Base-by-base conservation (phyloP, 352 stramenopile genomes). In the Pythium apleroticum region DNA sequence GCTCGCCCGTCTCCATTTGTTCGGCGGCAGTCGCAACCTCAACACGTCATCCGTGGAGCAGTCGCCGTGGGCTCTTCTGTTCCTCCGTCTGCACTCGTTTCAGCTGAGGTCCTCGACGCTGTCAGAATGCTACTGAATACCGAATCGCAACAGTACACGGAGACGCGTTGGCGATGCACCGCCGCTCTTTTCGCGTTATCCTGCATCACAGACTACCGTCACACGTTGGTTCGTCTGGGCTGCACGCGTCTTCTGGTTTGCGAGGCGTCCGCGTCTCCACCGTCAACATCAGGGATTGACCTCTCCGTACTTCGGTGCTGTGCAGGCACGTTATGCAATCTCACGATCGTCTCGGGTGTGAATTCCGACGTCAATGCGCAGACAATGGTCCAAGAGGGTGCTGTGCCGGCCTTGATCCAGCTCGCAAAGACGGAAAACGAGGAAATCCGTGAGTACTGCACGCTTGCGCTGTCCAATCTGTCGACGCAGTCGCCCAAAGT, bases 401-500 rank as follows among this genome's bases (percentile, higher is more conserved):
- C 80, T 2, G 81, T 92, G 20, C 77, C 78, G 33, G 85, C 85
- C 12, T 63, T 93, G 2, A 84, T 91, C 45, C 72, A 86, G 17
- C 65, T 93, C 1, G 77, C 79, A 2, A 85, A 80, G 22, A 70
- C 82, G 15, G 85, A 88, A 19, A 81, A 83, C 33, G 74, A 88
- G 22, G 74, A 78, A 0, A 80, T 90, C 12, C 81, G 80, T 2
- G 82, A 92, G 35, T 70, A 82, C 50, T 94, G 85, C 31, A 90
- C 85, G 19, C 63, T 88, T 9, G 83, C 85, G 15, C 63, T 94
- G 9, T 88, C 83, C 0, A 92, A 94, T 66, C 55, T 94, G 2
- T 91, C 83, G 6, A 67, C 72, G 9, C 75, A 89, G 45, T 90
- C 83, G 0, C 84, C 85, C 0, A 90, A 73, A 46, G 77, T 94